Evolutionary conservation across 192 early-diverging fungal genomes (phyloP), one percentile per base, ranked within the genome.

Genomic region (Linnemannia exigua): DNA sequence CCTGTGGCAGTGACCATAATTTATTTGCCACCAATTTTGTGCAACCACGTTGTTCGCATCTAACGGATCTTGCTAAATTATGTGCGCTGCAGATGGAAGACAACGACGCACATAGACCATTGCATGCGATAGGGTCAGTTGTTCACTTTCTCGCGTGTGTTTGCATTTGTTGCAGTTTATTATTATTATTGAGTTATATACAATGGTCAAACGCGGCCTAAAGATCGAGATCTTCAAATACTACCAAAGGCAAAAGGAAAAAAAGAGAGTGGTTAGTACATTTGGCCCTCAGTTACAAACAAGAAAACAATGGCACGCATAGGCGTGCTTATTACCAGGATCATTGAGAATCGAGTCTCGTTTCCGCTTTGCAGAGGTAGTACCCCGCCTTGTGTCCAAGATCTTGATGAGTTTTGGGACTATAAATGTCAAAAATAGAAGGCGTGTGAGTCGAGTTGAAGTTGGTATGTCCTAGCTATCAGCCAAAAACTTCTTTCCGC

Each of bases 381-480:
- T 66, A 54, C 41, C 73, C 17, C 38, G 70, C 25, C 77, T 84
- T 16, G 77, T 41, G 15, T 70, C 67, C 8, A 84, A 35, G 28
- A 84, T 58, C 25, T 35, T 51, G 37, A 84, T 74, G 5, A 84
- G 17, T 31, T 69, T 84, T 19, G 76, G 76, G 35, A 84, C 82
- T 84, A 61, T 37, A 3, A 38, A 35, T 16, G 35, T 70, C 5
- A 0, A 72, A n/a, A 70, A 38, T n/a, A 33, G 50, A 73, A 11
- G 37, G 33, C 7, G 9, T 28, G 44, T 74, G 1, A 75, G 74
- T 46, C 54, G n/a, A 22, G 3, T 31, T 28, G n/a, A 31, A 31
- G 7, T 28, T 31, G 0, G 28, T 14, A 63, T 63, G 25, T 31
- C n/a, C 58, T 3, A n/a, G n/a, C n/a, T n/a, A n/a, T n/a, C 15